Base-by-base conservation (phyloP, 768 basidiomycete species). In the Russula ochroleuca region DNA sequence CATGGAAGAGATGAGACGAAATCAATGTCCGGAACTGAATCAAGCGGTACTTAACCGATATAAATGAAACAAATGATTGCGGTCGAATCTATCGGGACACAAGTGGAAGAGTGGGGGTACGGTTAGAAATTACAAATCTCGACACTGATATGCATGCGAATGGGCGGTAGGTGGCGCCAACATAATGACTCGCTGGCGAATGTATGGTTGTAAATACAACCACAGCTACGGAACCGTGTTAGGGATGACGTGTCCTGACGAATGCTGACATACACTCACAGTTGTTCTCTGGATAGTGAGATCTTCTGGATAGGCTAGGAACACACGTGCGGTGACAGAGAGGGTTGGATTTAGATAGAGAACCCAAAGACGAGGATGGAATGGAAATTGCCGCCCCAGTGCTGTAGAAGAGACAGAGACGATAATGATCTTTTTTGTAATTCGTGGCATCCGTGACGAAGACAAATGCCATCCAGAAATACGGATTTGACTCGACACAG, bases 221-320 rank as follows among this genome's bases (percentile, higher is more conserved):
- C 9, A 41, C n/a, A 50, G 21, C 54, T 49, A 35, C 52, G 45
- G 37, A 40, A n/a, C 38, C 25, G 21, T 41, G 31, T 64, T 13
- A 63, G 28, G 6, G 40, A 52, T 48, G 51, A 38, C 50, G 23
- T 33, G 15, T 50, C 28, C 25, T 7, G 3, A 17, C 9, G 14
- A 63, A 31, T 19, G 41, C 6, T 52, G 21, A 11, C 31, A 33
- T 17, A 33, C 17, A 63, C 62, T 25, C 56, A 63, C 56, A 52
- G 37, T 19, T n/a, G 17, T 41, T 43, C 1, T 19, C 15, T 14
- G 23, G 15, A 19, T n/a, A n/a, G 8, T 13, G 37, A 2, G 28
- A 40, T 41, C 23, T n/a, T 19, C 8, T 14, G 19, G 33, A 53
- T 43, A 47, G 50, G 54, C 2, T 14, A 17, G 10, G 17, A 54